Conservation (phyloP, 2,329 filamentous ascomycete genomes). For the Diaporthe amygdali region DNA sequence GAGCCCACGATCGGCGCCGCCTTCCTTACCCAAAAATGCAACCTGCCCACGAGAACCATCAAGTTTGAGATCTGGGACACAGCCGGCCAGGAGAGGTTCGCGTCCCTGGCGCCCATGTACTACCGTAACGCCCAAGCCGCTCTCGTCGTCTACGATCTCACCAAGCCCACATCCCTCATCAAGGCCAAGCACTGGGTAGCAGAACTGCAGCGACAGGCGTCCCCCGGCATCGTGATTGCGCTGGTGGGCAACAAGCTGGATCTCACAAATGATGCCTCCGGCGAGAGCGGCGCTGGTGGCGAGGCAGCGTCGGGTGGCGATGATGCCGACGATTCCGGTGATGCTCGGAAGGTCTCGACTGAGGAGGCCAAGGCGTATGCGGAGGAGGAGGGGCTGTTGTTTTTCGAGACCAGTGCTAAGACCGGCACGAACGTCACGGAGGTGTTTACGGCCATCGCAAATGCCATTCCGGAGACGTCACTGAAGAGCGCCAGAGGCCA, state of each 20-base stretch:
- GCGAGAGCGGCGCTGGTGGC: constrained; percentile 51
- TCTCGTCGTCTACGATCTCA: constrained; percentile 97
- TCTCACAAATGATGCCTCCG: constrained; percentile 68
- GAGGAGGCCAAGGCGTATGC: constrained; percentile 92
- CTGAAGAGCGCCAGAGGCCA: constrained; percentile 86
- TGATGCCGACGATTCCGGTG: constrained; percentile 67
- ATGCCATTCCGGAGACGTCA: constrained; percentile 96
- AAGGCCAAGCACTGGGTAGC: constrained; percentile 99
- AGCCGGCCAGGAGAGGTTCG: constrained; percentile 96
- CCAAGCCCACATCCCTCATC: constrained; percentile 90
- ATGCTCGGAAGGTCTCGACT: constrained; percentile 88
- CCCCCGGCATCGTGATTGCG: constrained; percentile 94
- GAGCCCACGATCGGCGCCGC: constrained; percentile 99
- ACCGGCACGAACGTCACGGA: constrained; percentile 92
- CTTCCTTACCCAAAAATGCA: constrained; percentile 98
- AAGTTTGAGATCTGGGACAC: constrained; percentile 99
- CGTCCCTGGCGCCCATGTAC: constrained; percentile 97
- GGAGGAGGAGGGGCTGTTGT: constrained; percentile 90
- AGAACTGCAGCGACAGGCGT: constrained; percentile 94
- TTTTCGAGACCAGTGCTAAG: constrained; percentile 99
- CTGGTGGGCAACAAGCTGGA: constrained; percentile 97
- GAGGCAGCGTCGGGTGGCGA: constrained; percentile 47
- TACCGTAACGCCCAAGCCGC: constrained; percentile 98
- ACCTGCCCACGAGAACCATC: constrained; percentile 89
- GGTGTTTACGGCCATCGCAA: constrained; percentile 97